Percentiles rank a stretch among this genome's conserved stretches.
Conservation (phyloP, 2,329 filamentous ascomycete genomes). For the Coniosporium tulheliwenetii region DNA sequence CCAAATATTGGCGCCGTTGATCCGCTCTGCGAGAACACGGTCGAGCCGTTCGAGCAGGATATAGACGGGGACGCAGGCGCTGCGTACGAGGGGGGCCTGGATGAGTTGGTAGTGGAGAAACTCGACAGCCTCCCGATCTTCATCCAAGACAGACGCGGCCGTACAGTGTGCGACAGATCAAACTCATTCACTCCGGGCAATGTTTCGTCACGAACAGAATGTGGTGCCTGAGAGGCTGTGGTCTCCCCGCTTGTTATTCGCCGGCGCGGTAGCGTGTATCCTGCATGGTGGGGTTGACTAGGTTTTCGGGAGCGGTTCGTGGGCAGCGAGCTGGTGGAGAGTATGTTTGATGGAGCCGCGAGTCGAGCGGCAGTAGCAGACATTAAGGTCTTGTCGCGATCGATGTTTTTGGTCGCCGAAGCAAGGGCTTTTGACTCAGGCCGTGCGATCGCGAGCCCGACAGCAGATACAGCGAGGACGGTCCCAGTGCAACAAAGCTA, state of each 20-base stretch:
- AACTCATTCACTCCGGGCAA: slow-evolving; percentile 1
- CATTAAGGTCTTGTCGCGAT: slow-evolving; percentile 11
- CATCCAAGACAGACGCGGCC: slow-evolving; percentile 43
- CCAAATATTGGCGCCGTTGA: slow-evolving; percentile 50
- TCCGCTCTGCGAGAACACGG: slow-evolving; percentile 27
- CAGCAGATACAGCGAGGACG: slow-evolving; percentile 40
- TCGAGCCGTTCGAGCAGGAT: slow-evolving; percentile 44
- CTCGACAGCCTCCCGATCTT: slow-evolving; percentile 54
- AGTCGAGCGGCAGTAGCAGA: slow-evolving; percentile 3
- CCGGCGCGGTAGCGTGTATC: slow-evolving; percentile 12
- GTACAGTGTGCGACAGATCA: neutral
- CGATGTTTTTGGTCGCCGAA: slow-evolving; percentile 17
- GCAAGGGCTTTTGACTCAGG: slow-evolving; percentile 23
- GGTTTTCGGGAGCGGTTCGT: slow-evolving; percentile 8
- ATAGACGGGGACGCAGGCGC: slow-evolving; percentile 51
- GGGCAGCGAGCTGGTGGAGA: slow-evolving; percentile 10
- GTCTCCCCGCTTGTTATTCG: slow-evolving; percentile 16
- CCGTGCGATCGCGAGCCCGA: slow-evolving; percentile 41
- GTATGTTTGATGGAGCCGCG: slow-evolving; percentile 3
- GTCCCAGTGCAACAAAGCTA: slow-evolving; percentile 50
- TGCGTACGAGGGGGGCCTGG: slow-evolving; percentile 45
- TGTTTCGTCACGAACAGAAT: too few species aligned
- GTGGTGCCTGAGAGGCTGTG: slow-evolving; percentile 5
- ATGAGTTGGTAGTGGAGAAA: slow-evolving; percentile 49
- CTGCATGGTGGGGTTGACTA: slow-evolving; percentile 13